phyloP scores from a whole-genome alignment of 306 rosid genomes.

The Cyclanthera cordifolia region DNA sequence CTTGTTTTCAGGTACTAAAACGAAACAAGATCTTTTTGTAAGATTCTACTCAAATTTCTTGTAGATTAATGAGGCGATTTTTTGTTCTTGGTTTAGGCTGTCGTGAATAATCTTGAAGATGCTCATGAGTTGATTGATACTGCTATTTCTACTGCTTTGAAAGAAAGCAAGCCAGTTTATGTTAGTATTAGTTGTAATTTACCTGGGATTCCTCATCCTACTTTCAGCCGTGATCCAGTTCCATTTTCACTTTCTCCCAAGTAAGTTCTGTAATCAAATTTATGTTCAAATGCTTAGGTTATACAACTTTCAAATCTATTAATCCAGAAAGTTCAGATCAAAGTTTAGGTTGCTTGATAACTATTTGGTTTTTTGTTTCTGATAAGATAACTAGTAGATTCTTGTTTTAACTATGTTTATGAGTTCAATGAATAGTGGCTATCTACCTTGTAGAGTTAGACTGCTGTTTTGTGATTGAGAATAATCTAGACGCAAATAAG shows the following conservation, averaged over 20 bases:
- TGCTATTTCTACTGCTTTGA: slow-evolving; percentile 20
- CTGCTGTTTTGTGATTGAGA: no score
- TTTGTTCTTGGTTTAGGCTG: slow-evolving; percentile 2
- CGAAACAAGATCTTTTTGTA: neutral
- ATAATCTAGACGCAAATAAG: no score
- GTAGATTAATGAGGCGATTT: neutral
- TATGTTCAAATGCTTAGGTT: neutral
- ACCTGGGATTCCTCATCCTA: slow-evolving; percentile 41
- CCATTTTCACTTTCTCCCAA: slow-evolving; percentile 39
- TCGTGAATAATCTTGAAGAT: slow-evolving; percentile 18
- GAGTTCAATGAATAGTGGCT: no score
- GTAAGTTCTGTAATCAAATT: slow-evolving; percentile 18
- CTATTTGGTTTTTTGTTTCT: no score
- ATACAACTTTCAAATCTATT: neutral
- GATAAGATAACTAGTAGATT: no score
- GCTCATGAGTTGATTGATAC: slow-evolving; percentile 20
- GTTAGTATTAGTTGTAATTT: slow-evolving; percentile 9
- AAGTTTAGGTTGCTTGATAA: neutral
- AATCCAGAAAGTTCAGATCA: no score
- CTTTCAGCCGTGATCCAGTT: slow-evolving; percentile 49
- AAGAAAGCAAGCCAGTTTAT: slow-evolving; percentile 21
- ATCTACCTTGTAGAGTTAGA: no score
- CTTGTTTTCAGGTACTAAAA: slow-evolving; percentile 35
- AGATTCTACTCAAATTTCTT: neutral
- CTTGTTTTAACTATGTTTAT: no score